Evolutionary conservation across 768 basidiomycete species (phyloP).

Genomic region (Pluteus cervinus): DNA sequence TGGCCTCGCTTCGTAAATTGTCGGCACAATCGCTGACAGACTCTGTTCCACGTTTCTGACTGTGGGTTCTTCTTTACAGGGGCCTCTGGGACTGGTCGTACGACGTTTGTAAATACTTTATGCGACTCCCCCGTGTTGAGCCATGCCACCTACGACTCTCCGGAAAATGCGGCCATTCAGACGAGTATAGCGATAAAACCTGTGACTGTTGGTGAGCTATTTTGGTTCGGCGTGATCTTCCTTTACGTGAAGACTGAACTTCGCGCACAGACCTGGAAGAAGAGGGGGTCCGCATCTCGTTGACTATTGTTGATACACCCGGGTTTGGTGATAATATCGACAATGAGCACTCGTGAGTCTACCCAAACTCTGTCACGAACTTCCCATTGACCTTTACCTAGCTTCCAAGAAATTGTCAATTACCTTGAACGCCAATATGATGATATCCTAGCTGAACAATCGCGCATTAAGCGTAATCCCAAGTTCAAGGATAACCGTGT

Average conservation of each 20-base stretch:
- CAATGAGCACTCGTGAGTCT: slow-evolving; percentile 75
- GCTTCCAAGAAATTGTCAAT: slow-evolving; percentile 83
- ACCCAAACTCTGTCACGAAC: not conserved
- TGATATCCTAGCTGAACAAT: slow-evolving; percentile 83
- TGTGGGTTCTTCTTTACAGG: slow-evolving; percentile 36
- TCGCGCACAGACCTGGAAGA: slow-evolving; percentile 73
- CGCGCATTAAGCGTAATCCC: slow-evolving; percentile 89
- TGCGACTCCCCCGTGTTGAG: slow-evolving; percentile 73
- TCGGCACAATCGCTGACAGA: not conserved
- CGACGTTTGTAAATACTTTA: slow-evolving; percentile 90
- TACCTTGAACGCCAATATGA: slow-evolving; percentile 92
- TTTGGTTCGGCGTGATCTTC: not conserved
- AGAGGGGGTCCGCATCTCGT: slow-evolving; percentile 82
- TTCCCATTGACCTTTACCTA: slow-evolving; percentile 21
- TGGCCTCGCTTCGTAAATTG: not conserved
- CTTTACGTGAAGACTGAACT: slow-evolving; percentile 1
- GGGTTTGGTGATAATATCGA: slow-evolving; percentile 91
- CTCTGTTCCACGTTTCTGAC: slow-evolving; percentile 8
- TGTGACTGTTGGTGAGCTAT: slow-evolving; percentile 63
- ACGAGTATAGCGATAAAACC: slow-evolving; percentile 76
- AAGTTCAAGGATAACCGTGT: slow-evolving; percentile 88
- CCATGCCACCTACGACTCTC: slow-evolving; percentile 59
- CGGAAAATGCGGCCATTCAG: slow-evolving; percentile 74
- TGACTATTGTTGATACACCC: slow-evolving; percentile 90
- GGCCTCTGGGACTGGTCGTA: slow-evolving; percentile 81